phyloP scores from a whole-genome alignment of 148 eudicot genomes.

The Dysphania ambrosioides region DNA sequence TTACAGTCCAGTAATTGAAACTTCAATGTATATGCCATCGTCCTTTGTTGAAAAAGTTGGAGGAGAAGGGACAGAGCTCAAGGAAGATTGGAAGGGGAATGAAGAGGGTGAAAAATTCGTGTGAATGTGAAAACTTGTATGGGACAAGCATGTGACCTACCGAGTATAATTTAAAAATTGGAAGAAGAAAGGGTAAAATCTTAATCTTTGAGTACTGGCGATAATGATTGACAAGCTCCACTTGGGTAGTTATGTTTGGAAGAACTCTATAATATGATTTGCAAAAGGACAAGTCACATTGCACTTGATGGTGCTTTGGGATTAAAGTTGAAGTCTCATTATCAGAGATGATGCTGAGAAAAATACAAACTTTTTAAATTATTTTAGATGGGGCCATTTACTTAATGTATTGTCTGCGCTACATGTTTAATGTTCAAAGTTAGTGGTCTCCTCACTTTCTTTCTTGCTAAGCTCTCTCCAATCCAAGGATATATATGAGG shows the following conservation, averaged over 20 bases:
- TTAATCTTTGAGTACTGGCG: not conserved
- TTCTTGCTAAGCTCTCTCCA: slow-evolving; percentile 12
- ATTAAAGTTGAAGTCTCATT: slow-evolving; percentile 31
- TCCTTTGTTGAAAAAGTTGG: too few relatives aligned
- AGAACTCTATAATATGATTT: slow-evolving; percentile 2
- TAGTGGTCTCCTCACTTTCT: slow-evolving; percentile 28
- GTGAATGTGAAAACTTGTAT: too few relatives aligned
- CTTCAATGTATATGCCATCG: too few relatives aligned
- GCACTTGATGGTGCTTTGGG: slow-evolving; percentile 30
- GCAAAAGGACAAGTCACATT: slow-evolving; percentile 18
- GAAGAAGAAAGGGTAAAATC: too few relatives aligned
- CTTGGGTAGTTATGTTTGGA: slow-evolving; percentile 21
- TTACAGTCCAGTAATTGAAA: too few relatives aligned
- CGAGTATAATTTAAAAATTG: too few relatives aligned
- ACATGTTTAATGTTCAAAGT: slow-evolving; percentile 23
- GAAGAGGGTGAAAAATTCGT: too few relatives aligned
- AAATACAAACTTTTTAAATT: not conserved
- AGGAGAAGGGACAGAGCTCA: too few relatives aligned
- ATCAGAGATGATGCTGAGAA: slow-evolving; percentile 23
- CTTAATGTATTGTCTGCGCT: slow-evolving; percentile 10
- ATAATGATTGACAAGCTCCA: slow-evolving; percentile 24
- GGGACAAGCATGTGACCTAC: too few relatives aligned
- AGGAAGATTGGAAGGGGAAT: too few relatives aligned
- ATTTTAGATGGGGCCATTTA: not conserved
- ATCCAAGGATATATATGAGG: not conserved